Evolutionary conservation across 73 alveolate species (phyloP).

Genomic region (Tetrahymena elliotti): DNA sequence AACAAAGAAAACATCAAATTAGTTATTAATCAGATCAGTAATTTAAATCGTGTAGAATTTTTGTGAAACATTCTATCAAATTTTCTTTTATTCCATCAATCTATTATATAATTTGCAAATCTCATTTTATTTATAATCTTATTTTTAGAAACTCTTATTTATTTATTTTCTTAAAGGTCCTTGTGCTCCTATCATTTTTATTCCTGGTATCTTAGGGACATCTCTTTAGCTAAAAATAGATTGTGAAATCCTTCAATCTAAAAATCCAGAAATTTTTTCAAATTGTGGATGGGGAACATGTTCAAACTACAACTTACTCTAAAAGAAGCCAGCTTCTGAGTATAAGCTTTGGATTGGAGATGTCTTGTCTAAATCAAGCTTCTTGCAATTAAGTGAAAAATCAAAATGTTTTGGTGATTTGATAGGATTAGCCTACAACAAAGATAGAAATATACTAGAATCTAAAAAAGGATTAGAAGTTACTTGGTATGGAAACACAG

Average conservation of each 20-base stretch:
- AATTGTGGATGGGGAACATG: conserved; percentile 40
- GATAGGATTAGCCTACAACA: conserved; percentile 12
- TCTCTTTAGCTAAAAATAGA: conserved; percentile 17
- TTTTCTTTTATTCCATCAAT: background rate
- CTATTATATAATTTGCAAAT: background rate
- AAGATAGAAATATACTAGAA: background rate
- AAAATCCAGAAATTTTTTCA: conserved; percentile 10
- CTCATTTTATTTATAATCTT: background rate
- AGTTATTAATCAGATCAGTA: background rate
- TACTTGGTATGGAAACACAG: conserved; percentile 28
- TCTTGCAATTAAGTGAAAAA: background rate
- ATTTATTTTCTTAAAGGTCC: conserved; percentile 25
- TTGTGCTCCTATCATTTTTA: conserved; percentile 24
- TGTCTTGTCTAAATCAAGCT: background rate
- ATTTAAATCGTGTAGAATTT: background rate
- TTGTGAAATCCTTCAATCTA: conserved; percentile 16
- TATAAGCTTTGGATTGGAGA: conserved; percentile 23
- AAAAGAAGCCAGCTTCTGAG: conserved; percentile 6
- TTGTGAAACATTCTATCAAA: background rate
- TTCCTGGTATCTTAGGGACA: conserved; percentile 32
- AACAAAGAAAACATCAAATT: background rate
- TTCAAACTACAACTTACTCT: background rate
- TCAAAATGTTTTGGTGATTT: conserved; percentile 26
- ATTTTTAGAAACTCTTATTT: background rate
- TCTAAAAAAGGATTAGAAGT: conserved; percentile 1